phyloP scores from a whole-genome alignment of 2,329 filamentous ascomycete species.

The Scortechinia acanthostroma region DNA sequence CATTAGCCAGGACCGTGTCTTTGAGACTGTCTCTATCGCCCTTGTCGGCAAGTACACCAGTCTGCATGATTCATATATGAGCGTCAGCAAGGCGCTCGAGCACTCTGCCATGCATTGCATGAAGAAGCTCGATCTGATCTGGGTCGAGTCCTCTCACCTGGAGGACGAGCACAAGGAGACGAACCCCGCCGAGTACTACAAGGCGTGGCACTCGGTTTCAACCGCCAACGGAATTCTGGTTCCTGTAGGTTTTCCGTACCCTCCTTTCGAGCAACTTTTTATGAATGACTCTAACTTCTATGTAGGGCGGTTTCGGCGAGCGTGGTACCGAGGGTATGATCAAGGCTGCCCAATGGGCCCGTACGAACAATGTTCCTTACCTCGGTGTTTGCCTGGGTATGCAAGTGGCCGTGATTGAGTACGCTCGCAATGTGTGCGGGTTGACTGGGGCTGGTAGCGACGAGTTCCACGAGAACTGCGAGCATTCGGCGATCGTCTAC shows the following conservation, averaged over 20 bases:
- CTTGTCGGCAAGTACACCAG: conserved; percentile 88
- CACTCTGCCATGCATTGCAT: conserved; percentile 83
- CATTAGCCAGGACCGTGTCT: conserved; percentile 55
- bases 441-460: conserved; percentile 47
- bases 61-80: conserved; percentile 79
- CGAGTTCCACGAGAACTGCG: conserved; percentile 44
- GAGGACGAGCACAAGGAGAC: conserved; percentile 56
- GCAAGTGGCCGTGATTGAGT: conserved; percentile 89
- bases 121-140: conserved; percentile 72
- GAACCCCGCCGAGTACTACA: conserved; percentile 71
- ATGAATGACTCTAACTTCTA: neutral
- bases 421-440: conserved; percentile 68
- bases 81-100: conserved; percentile 78
- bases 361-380: conserved; percentile 73
- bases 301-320: conserved; percentile 72
- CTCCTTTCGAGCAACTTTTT: no score
- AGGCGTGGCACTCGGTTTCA: conserved; percentile 76
- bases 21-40: conserved; percentile 70
- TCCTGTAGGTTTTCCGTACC: conserved; percentile 45
- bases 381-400: conserved; percentile 87
- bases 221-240: conserved; percentile 62
- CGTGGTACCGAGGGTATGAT: conserved; percentile 89
- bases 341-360: conserved; percentile 75
- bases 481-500: conserved; percentile 71
- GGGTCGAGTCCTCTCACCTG: conserved; percentile 79